Evolutionary conservation across 768 basidiomycete species (phyloP).

Genomic region (Podaxis carcinomalis): DNA sequence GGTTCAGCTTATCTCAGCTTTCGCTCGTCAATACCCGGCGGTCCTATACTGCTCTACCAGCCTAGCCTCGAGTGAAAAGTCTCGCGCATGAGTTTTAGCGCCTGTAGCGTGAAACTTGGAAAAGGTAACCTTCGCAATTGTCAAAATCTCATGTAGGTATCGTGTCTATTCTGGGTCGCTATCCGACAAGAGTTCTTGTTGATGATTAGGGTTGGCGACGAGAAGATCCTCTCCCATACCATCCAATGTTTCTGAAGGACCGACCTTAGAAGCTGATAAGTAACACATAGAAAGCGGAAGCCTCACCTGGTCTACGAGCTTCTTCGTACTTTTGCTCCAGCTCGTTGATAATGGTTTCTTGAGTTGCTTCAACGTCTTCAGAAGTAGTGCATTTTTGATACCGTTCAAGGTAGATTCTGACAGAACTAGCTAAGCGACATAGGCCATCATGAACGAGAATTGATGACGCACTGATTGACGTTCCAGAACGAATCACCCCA

Average conservation of each 20-base stretch:
- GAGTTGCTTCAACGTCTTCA: constrained; percentile 52
- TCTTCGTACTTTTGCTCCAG: constrained; percentile 58
- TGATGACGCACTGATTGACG: constrained; percentile 64
- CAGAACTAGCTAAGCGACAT: background rate
- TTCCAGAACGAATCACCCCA: constrained; percentile 89
- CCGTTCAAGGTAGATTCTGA: constrained; percentile 59
- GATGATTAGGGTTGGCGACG: constrained; percentile 67
- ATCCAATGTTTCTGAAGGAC: constrained; percentile 10
- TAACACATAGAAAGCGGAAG: background rate
- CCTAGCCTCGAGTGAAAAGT: too few relatives aligned
- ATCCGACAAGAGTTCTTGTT: background rate
- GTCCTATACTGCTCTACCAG: background rate
- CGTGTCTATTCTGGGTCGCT: background rate
- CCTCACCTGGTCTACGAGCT: constrained; percentile 49
- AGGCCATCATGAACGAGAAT: background rate
- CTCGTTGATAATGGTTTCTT: constrained; percentile 67
- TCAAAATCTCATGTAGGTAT: background rate
- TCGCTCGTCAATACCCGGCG: background rate
- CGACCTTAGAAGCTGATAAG: background rate
- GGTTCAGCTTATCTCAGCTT: constrained; percentile 5
- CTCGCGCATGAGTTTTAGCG: too few relatives aligned
- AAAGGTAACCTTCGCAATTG: too few relatives aligned
- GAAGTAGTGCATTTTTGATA: constrained; percentile 72
- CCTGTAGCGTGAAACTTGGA: too few relatives aligned
- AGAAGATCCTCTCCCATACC: constrained; percentile 55